Conservation (phyloP, 306 rosid genomes). For the Mimosa bimucronata region DNA sequence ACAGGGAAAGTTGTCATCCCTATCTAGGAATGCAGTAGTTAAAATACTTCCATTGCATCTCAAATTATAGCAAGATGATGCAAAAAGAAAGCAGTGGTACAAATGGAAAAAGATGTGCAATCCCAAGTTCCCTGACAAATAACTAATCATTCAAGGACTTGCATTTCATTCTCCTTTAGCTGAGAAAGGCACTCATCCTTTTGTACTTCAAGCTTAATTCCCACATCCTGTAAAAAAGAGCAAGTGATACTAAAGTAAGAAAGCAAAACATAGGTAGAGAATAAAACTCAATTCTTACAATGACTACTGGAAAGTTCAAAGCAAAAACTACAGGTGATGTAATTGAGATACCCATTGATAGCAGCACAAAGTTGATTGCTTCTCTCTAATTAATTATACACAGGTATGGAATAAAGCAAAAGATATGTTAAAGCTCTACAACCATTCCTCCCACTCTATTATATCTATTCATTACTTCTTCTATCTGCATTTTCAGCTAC, state of each 20-base stretch:
- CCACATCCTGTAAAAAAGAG: conserved; percentile 71
- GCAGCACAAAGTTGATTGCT: not conserved
- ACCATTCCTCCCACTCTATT: not conserved
- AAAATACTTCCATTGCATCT: not conserved
- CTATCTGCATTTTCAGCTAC: not conserved
- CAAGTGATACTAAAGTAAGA: conserved; percentile 24
- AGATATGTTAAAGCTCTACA: not conserved
- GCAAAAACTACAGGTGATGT: not conserved
- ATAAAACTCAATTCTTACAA: not conserved
- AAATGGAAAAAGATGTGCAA: not conserved
- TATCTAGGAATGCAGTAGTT: not conserved
- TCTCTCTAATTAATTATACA: not conserved
- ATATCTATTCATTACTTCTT: not conserved
- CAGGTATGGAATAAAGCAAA: not conserved
- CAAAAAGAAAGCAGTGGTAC: conserved; percentile 14
- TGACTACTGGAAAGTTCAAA: not conserved
- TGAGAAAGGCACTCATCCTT: conserved; percentile 88
- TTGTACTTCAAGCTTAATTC: conserved; percentile 91
- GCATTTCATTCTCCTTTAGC: conserved; percentile 95
- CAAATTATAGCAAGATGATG: conserved; percentile 7
- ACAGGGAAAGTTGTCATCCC: not conserved
- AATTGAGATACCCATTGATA: not conserved
- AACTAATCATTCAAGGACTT: conserved; percentile 48
- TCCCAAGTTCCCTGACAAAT: conserved; percentile 11
- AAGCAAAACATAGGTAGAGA: not conserved